Evolutionary conservation across 2,329 filamentous ascomycete species (phyloP), one percentile per base, ranked within the genome.

Genomic region (Fusarium miscanthi): DNA sequence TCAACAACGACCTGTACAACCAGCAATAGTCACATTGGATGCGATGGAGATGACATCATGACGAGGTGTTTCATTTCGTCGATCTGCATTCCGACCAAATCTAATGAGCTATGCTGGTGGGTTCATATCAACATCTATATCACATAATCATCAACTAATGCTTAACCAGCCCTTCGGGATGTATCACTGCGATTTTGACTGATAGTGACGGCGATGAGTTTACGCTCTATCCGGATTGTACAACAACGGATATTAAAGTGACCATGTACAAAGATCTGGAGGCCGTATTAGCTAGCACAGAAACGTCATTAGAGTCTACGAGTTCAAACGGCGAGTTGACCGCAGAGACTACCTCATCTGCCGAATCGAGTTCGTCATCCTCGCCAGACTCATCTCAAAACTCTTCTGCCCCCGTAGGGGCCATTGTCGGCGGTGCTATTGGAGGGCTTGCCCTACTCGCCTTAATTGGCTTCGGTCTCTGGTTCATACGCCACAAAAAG

Each of bases 401-500:
- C 5, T 48, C 59, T 30, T 27, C 33, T n/a, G 23, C 40, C 16
- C 48, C 59, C 8, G 13, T 42, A 23, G 59, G 59, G 21, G 41
- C 41, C 12, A 63, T 57, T 5, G 42, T 57, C 3, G 63, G 59
- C 5, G 48, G 48, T n/a, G 59, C 57, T 21, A 14, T 56, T 6
- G 48, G 63, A 37, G 63, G 63, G 11, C 21, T 65, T 37, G 37
- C 41, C 1, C 12, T 65, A 3, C 12, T 65, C 19, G n/a, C 35
- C 12, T n/a, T 64, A 4, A 25, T 65, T 25, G 30, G 63, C 3
- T 33, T 65, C 12, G 48, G 48, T 21, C 37, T 65, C 6, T 63
- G 59, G 48, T 48, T 48, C 14, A 42, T 63, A n/a, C 48, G 59
- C 35, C 40, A 45, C 23, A 65, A 56, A 31, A 65, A 56, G 30